Conservation (phyloP, 2,329 filamentous ascomycete species). For the Hymenoscyphus occultus region DNA sequence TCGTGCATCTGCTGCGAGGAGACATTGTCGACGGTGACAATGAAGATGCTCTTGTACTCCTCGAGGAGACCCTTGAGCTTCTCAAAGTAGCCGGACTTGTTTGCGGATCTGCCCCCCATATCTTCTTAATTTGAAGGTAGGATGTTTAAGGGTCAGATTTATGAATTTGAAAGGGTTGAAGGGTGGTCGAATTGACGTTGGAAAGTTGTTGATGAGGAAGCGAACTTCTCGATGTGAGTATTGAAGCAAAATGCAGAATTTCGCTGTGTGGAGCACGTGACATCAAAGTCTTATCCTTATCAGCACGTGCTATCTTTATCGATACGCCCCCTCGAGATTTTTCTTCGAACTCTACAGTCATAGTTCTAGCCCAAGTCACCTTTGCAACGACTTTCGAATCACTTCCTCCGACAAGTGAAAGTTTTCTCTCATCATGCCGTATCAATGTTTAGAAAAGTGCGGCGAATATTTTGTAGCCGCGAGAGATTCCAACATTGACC, state of each 20-base stretch:
- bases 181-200: conserved; percentile 7
- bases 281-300: background rate
- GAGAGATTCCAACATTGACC: conserved; percentile 68
- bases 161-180: conserved; percentile 25
- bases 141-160: conserved; percentile 88
- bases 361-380: background rate
- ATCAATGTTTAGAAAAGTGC: conserved; percentile 57
- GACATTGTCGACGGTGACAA: conserved; percentile 98
- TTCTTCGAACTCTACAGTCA: background rate
- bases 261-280: conserved; percentile 14
- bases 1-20: conserved; percentile 99
- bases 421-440: conserved; percentile 45
- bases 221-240: background rate
- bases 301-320: background rate
- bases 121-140: conserved; percentile 96
- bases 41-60: conserved; percentile 96
- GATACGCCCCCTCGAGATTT: background rate
- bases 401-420: background rate
- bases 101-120: conserved; percentile 96
- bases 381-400: background rate
- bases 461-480: conserved; percentile 67
- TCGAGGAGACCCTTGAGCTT: conserved; percentile 98
- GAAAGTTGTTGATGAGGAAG: conserved; percentile 11
- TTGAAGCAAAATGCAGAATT: background rate
- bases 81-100: conserved; percentile 98